Conservation (phyloP, 768 basidiomycete species). For the Leccinum aurantiacum region DNA sequence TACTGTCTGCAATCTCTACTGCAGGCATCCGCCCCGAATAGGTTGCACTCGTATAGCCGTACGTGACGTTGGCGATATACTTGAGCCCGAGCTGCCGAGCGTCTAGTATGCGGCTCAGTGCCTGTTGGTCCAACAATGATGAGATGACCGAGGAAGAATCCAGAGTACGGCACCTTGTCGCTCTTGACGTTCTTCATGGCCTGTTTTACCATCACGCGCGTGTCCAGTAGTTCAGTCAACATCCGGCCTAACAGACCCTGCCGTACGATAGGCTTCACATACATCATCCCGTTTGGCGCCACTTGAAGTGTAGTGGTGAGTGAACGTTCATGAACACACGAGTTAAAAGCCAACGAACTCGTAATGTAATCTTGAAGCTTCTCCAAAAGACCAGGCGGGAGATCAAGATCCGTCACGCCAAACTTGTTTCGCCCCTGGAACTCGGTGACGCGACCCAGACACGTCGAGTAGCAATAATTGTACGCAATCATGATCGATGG, state of each 20-base stretch:
- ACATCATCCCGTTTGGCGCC: conserved; percentile 94
- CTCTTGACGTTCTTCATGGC: conserved; percentile 81
- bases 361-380: conserved; percentile 74
- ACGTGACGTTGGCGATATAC: conserved; percentile 92
- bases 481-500: conserved; percentile 99
- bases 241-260: conserved; percentile 87
- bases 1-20: conserved; percentile 96
- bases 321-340: background rate
- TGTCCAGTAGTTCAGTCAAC: conserved; percentile 90
- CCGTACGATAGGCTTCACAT: conserved; percentile 81
- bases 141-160: background rate
- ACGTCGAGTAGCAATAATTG: conserved; percentile 97
- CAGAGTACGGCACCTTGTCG: conserved; percentile 59
- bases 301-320: conserved; percentile 46
- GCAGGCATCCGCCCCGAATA: conserved; percentile 98
- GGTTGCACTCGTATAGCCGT: conserved; percentile 93
- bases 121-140: conserved; percentile 43
- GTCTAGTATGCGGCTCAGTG: conserved; percentile 72
- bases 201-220: conserved; percentile 96
- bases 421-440: conserved; percentile 89
- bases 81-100: conserved; percentile 93
- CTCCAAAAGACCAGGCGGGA: conserved; percentile 65
- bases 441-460: conserved; percentile 82
- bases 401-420: conserved; percentile 74
- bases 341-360: conserved; percentile 43